Conservation (phyloP, 768 basidiomycete genomes). For the Boletus speciosus region DNA sequence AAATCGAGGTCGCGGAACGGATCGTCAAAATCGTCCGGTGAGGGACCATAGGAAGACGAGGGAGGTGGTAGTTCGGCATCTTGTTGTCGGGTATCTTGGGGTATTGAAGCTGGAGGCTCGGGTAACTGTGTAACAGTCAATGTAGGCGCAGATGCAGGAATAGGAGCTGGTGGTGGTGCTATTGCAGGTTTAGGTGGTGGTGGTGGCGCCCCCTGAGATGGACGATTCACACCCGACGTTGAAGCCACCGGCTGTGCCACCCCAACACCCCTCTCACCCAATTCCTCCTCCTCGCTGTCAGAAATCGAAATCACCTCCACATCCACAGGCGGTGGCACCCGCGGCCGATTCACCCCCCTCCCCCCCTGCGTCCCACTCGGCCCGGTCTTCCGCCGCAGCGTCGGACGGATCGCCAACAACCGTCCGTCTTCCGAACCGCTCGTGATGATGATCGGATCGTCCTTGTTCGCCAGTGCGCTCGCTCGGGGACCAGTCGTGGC, state of each 20-base stretch:
- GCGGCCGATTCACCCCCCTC: not conserved
- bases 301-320: constrained; percentile 29
- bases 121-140: not conserved
- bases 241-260: not conserved
- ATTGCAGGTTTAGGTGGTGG: not conserved
- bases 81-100: not conserved
- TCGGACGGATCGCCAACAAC: not conserved
- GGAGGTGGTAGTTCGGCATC: not conserved
- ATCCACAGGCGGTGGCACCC: constrained; percentile 3
- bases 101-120: not conserved
- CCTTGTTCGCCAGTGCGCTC: not conserved
- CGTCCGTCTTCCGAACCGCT: constrained; percentile 22
- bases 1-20: constrained; percentile 14
- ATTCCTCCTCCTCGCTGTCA: constrained; percentile 24
- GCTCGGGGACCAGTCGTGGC: not conserved
- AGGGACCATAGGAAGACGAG: not conserved
- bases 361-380: not conserved
- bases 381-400: constrained; percentile 2
- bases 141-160: not conserved
- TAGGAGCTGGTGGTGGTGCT: not conserved
- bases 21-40: constrained; percentile 14
- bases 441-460: constrained; percentile 24
- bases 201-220: not conserved
- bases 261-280: not conserved
- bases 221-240: not conserved